Evolutionary conservation across 2,329 filamentous ascomycete genomes (phyloP).

Genomic region (Periconia sp.): DNA sequence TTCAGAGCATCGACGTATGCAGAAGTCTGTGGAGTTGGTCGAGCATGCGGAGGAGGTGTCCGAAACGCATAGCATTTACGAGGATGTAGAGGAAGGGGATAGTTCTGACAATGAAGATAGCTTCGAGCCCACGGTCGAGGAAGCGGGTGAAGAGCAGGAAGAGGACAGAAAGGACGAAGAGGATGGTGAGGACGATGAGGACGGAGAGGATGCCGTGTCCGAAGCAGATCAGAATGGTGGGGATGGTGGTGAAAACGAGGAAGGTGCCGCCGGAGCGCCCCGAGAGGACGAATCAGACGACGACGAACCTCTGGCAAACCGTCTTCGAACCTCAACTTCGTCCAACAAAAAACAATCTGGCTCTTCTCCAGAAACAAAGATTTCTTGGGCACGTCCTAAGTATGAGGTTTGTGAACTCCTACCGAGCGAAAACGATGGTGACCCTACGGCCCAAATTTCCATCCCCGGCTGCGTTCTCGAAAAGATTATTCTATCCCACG

Average conservation of each 20-base stretch:
- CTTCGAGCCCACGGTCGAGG: too few relatives aligned
- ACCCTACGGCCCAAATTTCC: conserved; percentile 34
- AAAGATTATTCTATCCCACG: conserved; percentile 27
- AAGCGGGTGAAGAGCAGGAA: too few relatives aligned
- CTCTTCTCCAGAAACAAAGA: neutral
- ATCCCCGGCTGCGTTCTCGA: conserved; percentile 41
- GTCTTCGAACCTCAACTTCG: too few relatives aligned
- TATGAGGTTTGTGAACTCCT: conserved; percentile 19
- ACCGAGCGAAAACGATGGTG: conserved; percentile 7
- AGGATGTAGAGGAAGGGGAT: neutral
- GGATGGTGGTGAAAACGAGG: too few relatives aligned
- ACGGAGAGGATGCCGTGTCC: neutral
- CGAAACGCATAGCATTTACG: too few relatives aligned
- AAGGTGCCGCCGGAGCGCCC: too few relatives aligned
- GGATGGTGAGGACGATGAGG: conserved; percentile 2
- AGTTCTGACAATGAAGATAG: conserved; percentile 4
- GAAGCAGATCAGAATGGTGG: neutral
- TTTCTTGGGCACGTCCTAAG: conserved; percentile 20
- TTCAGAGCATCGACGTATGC: neutral
- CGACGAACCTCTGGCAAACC: too few relatives aligned
- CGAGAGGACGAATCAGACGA: too few relatives aligned
- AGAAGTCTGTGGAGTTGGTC: too few relatives aligned
- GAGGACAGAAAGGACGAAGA: too few relatives aligned
- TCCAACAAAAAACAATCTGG: neutral
- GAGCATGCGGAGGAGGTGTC: too few relatives aligned